Evolutionary conservation across 352 stramenopile species (phyloP).

Genomic region (Globisporangium yorkense): DNA sequence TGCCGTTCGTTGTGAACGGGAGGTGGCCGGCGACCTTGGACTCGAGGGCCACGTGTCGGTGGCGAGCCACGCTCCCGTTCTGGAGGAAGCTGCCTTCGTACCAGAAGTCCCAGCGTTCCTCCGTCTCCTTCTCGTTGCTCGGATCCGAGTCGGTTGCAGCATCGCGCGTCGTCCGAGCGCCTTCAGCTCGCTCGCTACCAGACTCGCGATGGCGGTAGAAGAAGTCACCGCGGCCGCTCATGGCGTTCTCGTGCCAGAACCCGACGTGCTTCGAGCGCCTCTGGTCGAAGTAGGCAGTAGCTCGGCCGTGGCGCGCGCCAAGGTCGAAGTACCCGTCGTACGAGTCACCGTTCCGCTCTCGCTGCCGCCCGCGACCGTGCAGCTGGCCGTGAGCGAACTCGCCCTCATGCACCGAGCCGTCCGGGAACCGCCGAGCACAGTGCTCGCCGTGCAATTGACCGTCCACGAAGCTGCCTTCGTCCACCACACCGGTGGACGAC

Average conservation of each 20-base stretch:
- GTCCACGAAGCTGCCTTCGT: conserved; percentile 59
- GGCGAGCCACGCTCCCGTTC: conserved; percentile 44
- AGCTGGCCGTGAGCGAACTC: conserved; percentile 39
- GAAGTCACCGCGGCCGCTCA: conserved; percentile 55
- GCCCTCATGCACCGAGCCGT: conserved; percentile 41
- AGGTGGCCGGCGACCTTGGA: conserved; percentile 16
- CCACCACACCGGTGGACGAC: conserved; percentile 53
- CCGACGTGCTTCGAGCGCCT: conserved; percentile 39
- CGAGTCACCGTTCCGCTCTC: conserved; percentile 38
- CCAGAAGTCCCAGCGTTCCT: conserved; percentile 46
- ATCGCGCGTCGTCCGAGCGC: conserved; percentile 2
- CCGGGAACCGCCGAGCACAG: conserved; percentile 38
- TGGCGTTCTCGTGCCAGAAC: conserved; percentile 62
- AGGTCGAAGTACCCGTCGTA: conserved; percentile 62
- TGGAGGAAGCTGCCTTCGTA: conserved; percentile 73
- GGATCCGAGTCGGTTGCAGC: background rate
- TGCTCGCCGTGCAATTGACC: conserved; percentile 44
- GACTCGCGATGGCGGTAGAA: conserved; percentile 19
- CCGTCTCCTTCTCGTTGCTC: conserved; percentile 1
- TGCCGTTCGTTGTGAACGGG: conserved; percentile 67
- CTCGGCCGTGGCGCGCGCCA: conserved; percentile 39
- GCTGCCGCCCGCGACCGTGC: conserved; percentile 31
- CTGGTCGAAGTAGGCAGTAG: conserved; percentile 29
- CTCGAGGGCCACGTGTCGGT: conserved; percentile 52
- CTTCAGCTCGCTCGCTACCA: background rate